A percentile compares a stretch with the other conserved stretches of the same genome.
Evolutionary conservation across 495 filamentous ascomycete species (phyloP).

Genomic region (Xylaria bambusicola): DNA sequence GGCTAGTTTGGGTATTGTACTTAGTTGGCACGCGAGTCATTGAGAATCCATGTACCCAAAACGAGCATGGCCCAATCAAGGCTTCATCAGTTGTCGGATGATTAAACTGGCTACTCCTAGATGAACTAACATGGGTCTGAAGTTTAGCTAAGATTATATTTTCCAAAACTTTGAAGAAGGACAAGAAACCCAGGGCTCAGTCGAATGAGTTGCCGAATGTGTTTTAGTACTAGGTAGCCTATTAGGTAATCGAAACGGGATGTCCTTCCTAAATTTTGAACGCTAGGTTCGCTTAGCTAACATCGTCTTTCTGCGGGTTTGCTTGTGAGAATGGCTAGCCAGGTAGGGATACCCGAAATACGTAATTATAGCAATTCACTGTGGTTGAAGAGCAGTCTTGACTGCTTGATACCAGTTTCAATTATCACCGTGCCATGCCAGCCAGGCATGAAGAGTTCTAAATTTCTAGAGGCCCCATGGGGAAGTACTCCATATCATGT

Average conservation of each 20-base stretch:
- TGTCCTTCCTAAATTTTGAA: neutral
- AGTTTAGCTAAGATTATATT: no score
- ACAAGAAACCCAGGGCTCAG: no score
- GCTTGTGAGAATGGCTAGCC: conserved; percentile 3
- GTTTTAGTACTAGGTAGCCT: no score
- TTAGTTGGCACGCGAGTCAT: no score
- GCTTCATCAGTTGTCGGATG: no score
- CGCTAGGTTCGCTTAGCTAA: neutral
- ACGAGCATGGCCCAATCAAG: no score
- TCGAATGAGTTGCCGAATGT: no score
- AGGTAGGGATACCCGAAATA: conserved; percentile 9
- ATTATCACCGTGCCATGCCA: neutral
- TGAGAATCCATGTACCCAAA: no score
- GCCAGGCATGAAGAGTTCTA: neutral
- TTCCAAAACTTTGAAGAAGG: no score
- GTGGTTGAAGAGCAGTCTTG: neutral
- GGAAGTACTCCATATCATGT: conserved; percentile 1
- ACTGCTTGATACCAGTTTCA: neutral
- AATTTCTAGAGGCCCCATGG: neutral
- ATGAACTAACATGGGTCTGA: no score
- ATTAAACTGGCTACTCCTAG: no score
- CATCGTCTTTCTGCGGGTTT: neutral
- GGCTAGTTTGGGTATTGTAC: no score
- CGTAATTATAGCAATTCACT: neutral
- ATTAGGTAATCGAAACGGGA: conserved; percentile 3